phyloP scores from a whole-genome alignment of 352 stramenopile species.

The Halophytophthora batemanensis region DNA sequence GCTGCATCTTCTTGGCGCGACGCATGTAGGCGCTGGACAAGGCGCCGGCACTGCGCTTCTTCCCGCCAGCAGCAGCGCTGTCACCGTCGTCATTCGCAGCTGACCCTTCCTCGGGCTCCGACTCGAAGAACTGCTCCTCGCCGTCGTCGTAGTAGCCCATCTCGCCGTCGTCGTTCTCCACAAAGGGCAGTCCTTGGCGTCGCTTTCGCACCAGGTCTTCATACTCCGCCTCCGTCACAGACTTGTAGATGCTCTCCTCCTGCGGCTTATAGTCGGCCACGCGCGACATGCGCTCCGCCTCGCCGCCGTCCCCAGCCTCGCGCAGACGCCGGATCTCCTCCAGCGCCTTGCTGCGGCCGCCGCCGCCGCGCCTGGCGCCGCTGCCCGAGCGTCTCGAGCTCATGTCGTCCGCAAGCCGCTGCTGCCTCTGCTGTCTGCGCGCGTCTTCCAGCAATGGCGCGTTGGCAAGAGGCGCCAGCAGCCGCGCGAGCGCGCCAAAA shows the following conservation, averaged over 20 bases:
- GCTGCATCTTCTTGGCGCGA: constrained; percentile 80
- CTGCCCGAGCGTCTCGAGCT: constrained; percentile 48
- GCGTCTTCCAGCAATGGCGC: background rate
- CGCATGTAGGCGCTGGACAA: constrained; percentile 75
- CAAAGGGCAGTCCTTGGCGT: constrained; percentile 72
- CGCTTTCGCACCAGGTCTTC: constrained; percentile 80
- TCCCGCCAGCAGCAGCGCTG: constrained; percentile 35
- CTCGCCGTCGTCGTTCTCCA: constrained; percentile 81
- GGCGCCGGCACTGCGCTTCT: constrained; percentile 74
- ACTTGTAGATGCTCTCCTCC: constrained; percentile 82
- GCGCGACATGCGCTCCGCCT: constrained; percentile 25
- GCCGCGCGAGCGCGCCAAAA: constrained; percentile 4
- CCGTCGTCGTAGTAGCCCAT: constrained; percentile 89
- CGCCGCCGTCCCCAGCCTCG: constrained; percentile 23
- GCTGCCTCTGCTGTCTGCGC: background rate
- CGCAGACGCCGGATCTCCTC: constrained; percentile 79
- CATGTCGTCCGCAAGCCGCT: constrained; percentile 27
- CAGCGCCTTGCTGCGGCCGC: constrained; percentile 49
- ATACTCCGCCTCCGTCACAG: constrained; percentile 84
- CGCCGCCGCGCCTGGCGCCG: constrained; percentile 31
- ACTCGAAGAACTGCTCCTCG: constrained; percentile 89
- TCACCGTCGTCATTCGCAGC: constrained; percentile 31
- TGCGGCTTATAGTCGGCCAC: constrained; percentile 72
- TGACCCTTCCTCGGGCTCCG: constrained; percentile 51
- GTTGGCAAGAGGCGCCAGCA: background rate